A percentile compares a stretch with the other conserved stretches of the same genome.
Conservation (phyloP, 1,139 yeast species). For the Diutina pseudorugosa region DNA sequence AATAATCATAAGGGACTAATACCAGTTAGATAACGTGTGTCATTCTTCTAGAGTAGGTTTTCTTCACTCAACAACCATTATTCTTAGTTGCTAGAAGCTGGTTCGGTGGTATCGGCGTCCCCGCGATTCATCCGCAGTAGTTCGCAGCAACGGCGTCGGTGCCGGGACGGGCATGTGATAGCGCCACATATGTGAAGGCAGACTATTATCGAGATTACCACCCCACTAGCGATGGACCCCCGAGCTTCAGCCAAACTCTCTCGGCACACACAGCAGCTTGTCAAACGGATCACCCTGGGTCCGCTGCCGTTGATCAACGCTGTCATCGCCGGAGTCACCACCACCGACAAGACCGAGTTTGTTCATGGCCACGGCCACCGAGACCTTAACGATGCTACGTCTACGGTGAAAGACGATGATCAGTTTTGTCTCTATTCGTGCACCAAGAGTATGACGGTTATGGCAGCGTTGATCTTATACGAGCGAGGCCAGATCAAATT, state of each 20-base stretch:
- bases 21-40: too few species aligned
- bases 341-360: background rate
- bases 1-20: too few species aligned
- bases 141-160: too few species aligned
- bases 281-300: background rate
- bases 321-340: background rate
- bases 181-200: background rate
- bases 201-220: too few species aligned
- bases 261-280: background rate
- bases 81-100: too few species aligned
- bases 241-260: background rate
- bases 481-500: conserved; percentile 32
- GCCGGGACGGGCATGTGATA: background rate
- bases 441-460: conserved; percentile 36
- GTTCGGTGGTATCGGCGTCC: too few species aligned
- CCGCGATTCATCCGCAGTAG: too few species aligned
- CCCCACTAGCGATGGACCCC: background rate
- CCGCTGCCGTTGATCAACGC: background rate
- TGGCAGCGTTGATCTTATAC: conserved; percentile 32
- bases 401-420: background rate
- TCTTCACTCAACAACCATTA: too few species aligned
- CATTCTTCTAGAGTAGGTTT: too few species aligned
- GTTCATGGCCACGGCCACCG: background rate
- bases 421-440: conserved; percentile 13
- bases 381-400: background rate